Evolutionary conservation across 208 protist species (phyloP), one percentile per base, ranked within the genome.

Genomic region (Zelonia costaricensis): DNA sequence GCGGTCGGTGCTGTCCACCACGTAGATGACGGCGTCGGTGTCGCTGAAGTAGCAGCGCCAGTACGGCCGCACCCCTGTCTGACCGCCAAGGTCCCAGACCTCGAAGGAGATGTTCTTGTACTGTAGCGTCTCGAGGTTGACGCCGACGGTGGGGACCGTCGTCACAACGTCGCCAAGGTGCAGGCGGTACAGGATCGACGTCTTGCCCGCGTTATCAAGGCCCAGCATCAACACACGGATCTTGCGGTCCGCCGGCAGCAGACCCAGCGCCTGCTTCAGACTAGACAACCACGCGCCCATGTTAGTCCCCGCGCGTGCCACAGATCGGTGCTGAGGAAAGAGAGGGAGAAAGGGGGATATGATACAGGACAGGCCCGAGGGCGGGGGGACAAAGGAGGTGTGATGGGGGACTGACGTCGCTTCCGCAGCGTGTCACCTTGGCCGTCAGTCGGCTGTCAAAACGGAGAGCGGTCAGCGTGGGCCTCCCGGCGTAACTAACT

Each of bases 21-120:
- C 95, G 56, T 97, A 98, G 25, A 98, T 95, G 1, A 98, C 51
- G 4, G 85, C 96, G 46, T 98, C 80, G 1, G 92, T 98, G 74
- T 98, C 97, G 51, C 90, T 91, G 78, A 95, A 99, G 81, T 99
- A 99, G 70, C 98, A 97, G 15, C 97, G 79, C 97, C 97, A 99
- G 43, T 99, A 88, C 1, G 91, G 92, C 22, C 97, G 86, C 56
- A 99, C 97, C 42, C 96, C 98, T 62, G 98, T 95, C 79, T 99
- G 97, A 18, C 98, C 98, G 22, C 91, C 89, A 12, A 99, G 92
- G 74, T 99, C 98, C 97, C 98, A 99, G 51, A 99, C 93, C 51
- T 97, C 97, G 66, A 99, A 99, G 28, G 84, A 97, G 67, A 99
- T 92, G 49, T 98, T 98, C 74, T 99, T 99, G 84, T 98, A 99